Evolutionary conservation across 2,329 filamentous ascomycete species (phyloP), one percentile per base, ranked within the genome.

Genomic region (Xylaria sp.): DNA sequence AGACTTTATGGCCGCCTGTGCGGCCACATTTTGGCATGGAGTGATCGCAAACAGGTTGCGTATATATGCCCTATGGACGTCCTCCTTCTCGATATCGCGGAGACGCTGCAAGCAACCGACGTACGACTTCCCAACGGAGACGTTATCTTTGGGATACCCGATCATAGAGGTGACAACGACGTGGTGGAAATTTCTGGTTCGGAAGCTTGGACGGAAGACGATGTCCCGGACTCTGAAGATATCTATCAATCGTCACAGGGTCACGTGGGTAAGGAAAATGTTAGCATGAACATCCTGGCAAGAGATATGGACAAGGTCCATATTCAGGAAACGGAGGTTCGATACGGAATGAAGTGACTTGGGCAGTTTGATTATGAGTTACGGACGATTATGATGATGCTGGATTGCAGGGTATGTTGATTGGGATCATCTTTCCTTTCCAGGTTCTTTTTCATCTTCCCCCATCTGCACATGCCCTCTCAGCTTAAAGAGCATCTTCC

Each of bases 41-140:
- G 92, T 74, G 88, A 90, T 71, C 89, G 90, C 70, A 95, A 92
- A 77, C 89, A 89, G 51, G 90, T 94, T 5, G 94, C 94, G 0
- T 98, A 97, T 79, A 96, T 98, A 70, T 96, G 94, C 70, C 95
- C 95, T 0, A 98, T 98, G 95, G 93, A 98, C 66, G 87, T 98
- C 2, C 82, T 97, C 13, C 85, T 98, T 12, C 88, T 91, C 34
- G 95, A 98, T 76, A 97, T 98, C 66, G 91, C 90, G 34, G 88
- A 92, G 70, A 94, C 91, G 0, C 83, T 98, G 0, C 88, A 90
- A 25, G 93, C 93, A 0, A 81, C 82, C 1, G 87, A 89, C 31
- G 88, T 97, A n/a, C 85, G 87, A 5, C 85, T 97, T 0, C 94
- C 94, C 0, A 91, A 89, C 0, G 88, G 86, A 0, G 81, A 84